These are phyloP conservation scores for Cryptococcus sp. DNA, from an alignment of 1,284 basidiomycete species.

Conservation along the genomic window DNA sequence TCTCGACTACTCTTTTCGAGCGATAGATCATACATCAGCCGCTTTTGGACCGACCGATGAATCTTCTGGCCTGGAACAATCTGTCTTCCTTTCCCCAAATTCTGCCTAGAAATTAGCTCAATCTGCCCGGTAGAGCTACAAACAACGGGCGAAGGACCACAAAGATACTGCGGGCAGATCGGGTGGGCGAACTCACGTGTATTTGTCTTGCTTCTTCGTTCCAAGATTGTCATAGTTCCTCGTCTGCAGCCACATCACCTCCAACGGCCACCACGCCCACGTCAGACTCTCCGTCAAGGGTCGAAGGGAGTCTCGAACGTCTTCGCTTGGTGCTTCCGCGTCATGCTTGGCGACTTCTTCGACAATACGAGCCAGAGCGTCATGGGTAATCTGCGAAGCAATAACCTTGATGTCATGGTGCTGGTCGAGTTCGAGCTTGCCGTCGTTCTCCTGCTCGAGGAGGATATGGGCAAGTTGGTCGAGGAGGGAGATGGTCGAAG, in stretches of 20 bases:
- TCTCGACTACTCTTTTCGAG: background rate
- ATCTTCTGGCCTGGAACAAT: slow-evolving; percentile 11
- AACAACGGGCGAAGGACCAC: too few species aligned
- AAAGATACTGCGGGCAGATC: too few species aligned
- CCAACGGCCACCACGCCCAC: slow-evolving; percentile 11
- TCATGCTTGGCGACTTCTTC: background rate
- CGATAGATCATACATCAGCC: background rate
- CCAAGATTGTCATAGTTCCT: slow-evolving; percentile 9
- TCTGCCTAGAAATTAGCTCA: slow-evolving; percentile 1
- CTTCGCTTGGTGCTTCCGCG: background rate
- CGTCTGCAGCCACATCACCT: slow-evolving; percentile 12
- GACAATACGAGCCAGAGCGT: background rate
- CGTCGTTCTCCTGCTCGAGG: background rate
- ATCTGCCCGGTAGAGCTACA: background rate
- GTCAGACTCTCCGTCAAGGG: slow-evolving; percentile 8
- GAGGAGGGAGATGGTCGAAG: background rate
- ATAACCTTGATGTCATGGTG: background rate
- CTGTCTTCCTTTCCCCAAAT: slow-evolving; percentile 7
- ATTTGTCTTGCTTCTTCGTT: slow-evolving; percentile 1
- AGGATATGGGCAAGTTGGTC: background rate
- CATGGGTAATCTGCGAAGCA: background rate
- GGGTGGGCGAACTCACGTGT: slow-evolving; percentile 10
- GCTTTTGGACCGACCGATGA: slow-evolving; percentile 12
- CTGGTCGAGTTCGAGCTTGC: background rate
- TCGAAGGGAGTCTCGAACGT: slow-evolving; percentile 6